Evolutionary conservation across 2,329 filamentous ascomycete species (phyloP).

Genomic region (Triangularia verruculosa): DNA sequence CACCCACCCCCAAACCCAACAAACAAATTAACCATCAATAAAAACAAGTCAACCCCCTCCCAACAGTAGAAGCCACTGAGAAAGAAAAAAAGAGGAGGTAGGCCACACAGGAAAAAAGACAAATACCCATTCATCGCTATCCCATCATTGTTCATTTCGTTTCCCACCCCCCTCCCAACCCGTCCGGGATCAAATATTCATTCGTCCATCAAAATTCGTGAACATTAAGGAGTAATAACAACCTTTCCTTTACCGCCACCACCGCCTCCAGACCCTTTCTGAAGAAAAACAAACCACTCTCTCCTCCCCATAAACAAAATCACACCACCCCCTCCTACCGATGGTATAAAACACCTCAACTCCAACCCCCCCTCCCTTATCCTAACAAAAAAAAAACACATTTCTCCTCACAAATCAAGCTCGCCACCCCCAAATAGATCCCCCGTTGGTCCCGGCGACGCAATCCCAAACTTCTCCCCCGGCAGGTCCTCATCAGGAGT

Average conservation of each 20-base stretch:
- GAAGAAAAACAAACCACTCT: background rate
- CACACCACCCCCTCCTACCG: background rate
- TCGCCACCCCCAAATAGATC: constrained; percentile 31
- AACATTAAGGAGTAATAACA: background rate
- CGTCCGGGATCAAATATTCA: background rate
- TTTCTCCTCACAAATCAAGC: constrained; percentile 15
- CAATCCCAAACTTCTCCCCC: constrained; percentile 54
- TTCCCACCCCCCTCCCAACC: background rate
- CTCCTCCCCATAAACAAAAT: too few species aligned
- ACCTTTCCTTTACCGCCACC: too few species aligned
- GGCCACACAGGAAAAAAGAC: background rate
- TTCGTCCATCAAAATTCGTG: background rate
- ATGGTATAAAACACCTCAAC: background rate
- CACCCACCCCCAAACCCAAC: too few species aligned
- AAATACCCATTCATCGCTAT: background rate
- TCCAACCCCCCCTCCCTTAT: background rate
- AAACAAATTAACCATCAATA: background rate
- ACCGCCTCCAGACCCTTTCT: too few species aligned
- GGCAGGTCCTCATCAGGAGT: constrained; percentile 64
- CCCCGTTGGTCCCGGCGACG: constrained; percentile 21
- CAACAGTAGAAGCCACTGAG: background rate
- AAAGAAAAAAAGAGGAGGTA: background rate
- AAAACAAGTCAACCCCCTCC: too few species aligned
- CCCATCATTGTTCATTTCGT: background rate
- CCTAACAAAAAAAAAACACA: background rate